Evolutionary conservation across 768 basidiomycete species (phyloP).

Genomic region (Lactarius sanguifluus): DNA sequence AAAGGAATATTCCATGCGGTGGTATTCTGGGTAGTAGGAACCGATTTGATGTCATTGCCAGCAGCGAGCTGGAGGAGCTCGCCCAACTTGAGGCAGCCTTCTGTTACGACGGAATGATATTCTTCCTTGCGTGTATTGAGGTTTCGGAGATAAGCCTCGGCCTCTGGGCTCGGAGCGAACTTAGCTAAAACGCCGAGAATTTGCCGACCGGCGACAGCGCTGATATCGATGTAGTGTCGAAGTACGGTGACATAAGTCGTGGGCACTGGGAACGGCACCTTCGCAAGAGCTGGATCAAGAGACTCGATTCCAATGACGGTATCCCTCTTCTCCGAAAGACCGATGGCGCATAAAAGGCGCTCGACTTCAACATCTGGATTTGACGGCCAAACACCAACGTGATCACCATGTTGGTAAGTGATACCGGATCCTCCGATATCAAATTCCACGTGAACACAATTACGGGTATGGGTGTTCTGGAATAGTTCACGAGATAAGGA

Average conservation of each 20-base stretch:
- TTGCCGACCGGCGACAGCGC: constrained; percentile 91
- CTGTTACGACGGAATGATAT: constrained; percentile 72
- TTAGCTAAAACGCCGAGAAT: constrained; percentile 84
- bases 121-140: constrained; percentile 86
- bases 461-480: constrained; percentile 65
- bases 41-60: constrained; percentile 63
- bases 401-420: constrained; percentile 98
- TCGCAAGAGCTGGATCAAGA: constrained; percentile 96
- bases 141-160: constrained; percentile 68
- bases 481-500: constrained; percentile 80
- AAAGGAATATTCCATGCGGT: constrained; percentile 92
- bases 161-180: constrained; percentile 80
- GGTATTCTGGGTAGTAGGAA: constrained; percentile 70
- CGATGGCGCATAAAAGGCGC: constrained; percentile 82
- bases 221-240: constrained; percentile 96
- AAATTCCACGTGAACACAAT: constrained; percentile 94
- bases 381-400: constrained; percentile 95
- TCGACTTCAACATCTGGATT: constrained; percentile 93
- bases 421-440: constrained; percentile 93
- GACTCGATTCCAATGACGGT: constrained; percentile 89
- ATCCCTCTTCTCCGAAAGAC: constrained; percentile 78
- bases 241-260: constrained; percentile 93
- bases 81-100: constrained; percentile 87
- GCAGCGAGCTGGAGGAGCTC: constrained; percentile 91
- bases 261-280: constrained; percentile 98